These are phyloP conservation scores for Cucurbita ficifolia DNA, from an alignment of 306 rosid genomes.

Conservation along the genomic window DNA sequence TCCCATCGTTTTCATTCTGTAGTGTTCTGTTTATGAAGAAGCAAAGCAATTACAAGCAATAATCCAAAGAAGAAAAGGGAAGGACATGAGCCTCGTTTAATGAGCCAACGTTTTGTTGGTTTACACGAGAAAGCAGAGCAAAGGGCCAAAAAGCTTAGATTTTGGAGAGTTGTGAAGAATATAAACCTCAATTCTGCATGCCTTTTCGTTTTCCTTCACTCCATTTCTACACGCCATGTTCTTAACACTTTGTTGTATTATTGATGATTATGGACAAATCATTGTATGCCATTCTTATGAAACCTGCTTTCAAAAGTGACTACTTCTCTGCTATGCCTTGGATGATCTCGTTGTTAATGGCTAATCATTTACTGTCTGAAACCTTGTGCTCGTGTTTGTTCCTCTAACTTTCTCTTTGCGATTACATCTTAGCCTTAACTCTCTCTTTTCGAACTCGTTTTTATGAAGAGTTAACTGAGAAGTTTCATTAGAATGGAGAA, in stretches of 20 bases:
- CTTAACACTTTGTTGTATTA: background rate
- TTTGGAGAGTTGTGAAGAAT: background rate
- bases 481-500: no score
- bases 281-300: background rate
- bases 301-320: background rate
- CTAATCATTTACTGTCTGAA: background rate
- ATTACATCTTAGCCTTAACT: no score
- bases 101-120: constrained; percentile 2
- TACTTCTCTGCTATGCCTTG: background rate
- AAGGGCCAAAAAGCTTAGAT: background rate
- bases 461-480: no score
- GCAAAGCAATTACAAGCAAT: background rate
- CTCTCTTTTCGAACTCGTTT: no score
- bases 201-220: constrained; percentile 6
- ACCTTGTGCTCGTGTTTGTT: background rate
- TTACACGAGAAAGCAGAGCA: background rate
- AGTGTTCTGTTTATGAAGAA: background rate
- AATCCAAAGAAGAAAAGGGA: constrained; percentile 7
- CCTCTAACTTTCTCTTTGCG: background rate
- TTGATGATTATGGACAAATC: background rate
- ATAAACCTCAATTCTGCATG: background rate
- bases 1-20: background rate
- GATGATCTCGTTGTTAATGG: background rate
- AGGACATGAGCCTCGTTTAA: constrained; percentile 7
- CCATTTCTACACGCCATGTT: background rate